Evolutionary conservation across 257 asterid species (phyloP).

Genomic region (Scutellaria minor): DNA sequence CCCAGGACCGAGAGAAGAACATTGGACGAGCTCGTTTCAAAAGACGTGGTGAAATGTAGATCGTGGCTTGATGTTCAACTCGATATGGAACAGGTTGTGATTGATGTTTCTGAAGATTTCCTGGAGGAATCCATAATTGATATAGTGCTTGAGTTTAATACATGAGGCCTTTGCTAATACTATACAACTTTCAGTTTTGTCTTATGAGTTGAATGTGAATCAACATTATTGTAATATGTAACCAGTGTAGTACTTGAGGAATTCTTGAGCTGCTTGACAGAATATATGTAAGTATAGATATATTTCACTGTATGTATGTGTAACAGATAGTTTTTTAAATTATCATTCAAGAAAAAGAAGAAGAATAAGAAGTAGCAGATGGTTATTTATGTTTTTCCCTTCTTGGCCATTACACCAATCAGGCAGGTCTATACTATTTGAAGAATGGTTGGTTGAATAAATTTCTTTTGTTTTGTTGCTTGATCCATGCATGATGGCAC

Average conservation of each 20-base stretch:
- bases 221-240: neutral
- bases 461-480: no score
- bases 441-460: no score
- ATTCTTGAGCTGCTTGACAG: neutral
- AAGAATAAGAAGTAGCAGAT: no score
- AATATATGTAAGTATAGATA: neutral
- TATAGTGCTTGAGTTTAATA: constrained; percentile 44
- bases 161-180: constrained; percentile 18
- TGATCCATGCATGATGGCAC: no score
- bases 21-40: constrained; percentile 52
- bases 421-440: neutral
- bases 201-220: constrained; percentile 23
- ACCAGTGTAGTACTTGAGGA: neutral
- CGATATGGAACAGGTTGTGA: constrained; percentile 51
- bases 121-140: constrained; percentile 62
- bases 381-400: no score
- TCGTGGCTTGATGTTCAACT: constrained; percentile 64
- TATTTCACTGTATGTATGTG: neutral
- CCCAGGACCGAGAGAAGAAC: constrained; percentile 48
- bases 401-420: neutral
- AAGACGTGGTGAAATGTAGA: constrained; percentile 47
- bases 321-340: neutral
- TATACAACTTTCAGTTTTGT: neutral
- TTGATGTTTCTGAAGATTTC: constrained; percentile 61
- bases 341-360: no score